phyloP scores from a whole-genome alignment of 75 land plant genomes.

The Larix kaempferi region DNA sequence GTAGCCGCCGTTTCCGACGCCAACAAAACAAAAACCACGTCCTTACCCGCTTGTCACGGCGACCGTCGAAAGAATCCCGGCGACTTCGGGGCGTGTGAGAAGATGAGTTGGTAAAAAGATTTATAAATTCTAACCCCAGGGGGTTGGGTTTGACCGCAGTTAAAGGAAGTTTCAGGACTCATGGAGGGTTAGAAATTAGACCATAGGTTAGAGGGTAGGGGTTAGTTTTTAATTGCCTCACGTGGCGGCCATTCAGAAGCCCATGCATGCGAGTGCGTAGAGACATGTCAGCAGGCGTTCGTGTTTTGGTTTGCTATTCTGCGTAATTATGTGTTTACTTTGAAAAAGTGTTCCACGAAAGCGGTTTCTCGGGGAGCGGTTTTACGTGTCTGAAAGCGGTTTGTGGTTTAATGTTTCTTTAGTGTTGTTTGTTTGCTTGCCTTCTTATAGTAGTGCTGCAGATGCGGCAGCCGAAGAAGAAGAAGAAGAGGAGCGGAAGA shows the following conservation, averaged over 20 bases:
- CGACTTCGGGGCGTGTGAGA: background rate
- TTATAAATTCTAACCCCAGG: background rate
- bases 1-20: conserved; percentile 7
- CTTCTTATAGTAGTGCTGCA: conserved; percentile 13
- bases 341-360: background rate
- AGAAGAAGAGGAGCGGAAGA: background rate
- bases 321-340: background rate
- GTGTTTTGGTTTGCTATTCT: background rate
- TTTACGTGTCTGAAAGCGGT: conserved; percentile 4
- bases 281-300: conserved; percentile 10
- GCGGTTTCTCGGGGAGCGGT: background rate
- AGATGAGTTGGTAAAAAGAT: background rate
- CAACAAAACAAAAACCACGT: background rate
- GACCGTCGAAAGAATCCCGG: background rate
- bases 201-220: background rate
- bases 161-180: background rate
- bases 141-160: background rate
- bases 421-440: conserved; percentile 16
- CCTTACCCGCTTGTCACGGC: too few species aligned
- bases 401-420: background rate
- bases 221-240: background rate
- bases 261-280: conserved; percentile 18
- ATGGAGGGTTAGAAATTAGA: too few species aligned
- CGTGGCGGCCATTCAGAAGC: conserved; percentile 11
- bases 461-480: background rate